phyloP scores from a whole-genome alignment of 2,329 filamentous ascomycete species.

The Aspergillus pseudoterreus region DNA sequence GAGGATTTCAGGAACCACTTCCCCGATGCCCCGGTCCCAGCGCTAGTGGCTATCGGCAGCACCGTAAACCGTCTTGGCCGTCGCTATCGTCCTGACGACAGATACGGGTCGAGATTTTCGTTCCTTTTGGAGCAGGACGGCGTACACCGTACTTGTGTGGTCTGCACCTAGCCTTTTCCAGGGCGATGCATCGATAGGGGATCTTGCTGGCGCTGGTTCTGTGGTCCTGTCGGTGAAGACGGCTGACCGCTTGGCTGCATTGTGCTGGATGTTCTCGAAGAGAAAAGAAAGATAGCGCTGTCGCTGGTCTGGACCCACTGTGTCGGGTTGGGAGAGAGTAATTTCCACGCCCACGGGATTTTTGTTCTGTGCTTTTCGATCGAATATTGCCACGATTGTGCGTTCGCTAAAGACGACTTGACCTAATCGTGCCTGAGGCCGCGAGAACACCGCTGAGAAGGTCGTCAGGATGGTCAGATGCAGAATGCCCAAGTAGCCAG shows the following conservation, averaged over 20 bases:
- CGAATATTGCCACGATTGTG: conserved; percentile 1
- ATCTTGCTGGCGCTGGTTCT: too few relatives aligned
- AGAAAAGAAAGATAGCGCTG: too few relatives aligned
- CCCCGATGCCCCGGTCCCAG: conserved; percentile 27
- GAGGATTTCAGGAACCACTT: conserved; percentile 31
- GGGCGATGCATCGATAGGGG: too few relatives aligned
- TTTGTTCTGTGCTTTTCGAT: background rate
- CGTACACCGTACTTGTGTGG: too few relatives aligned
- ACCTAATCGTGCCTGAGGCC: conserved; percentile 8
- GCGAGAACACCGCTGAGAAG: background rate
- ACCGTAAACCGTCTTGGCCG: conserved; percentile 15
- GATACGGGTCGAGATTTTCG: background rate
- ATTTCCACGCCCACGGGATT: background rate
- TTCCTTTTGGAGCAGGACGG: too few relatives aligned
- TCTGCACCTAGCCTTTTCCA: too few relatives aligned
- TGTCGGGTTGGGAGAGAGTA: too few relatives aligned
- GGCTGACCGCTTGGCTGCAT: too few relatives aligned
- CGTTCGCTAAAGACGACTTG: conserved; percentile 10
- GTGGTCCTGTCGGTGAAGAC: too few relatives aligned
- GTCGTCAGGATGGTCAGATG: background rate
- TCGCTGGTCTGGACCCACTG: too few relatives aligned
- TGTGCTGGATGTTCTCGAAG: too few relatives aligned
- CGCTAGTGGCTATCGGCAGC: conserved; percentile 26
- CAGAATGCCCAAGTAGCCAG: background rate
- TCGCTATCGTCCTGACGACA: conserved; percentile 10